phyloP scores from a whole-genome alignment of 139 green algal genomes.

The Closterium sp. region DNA sequence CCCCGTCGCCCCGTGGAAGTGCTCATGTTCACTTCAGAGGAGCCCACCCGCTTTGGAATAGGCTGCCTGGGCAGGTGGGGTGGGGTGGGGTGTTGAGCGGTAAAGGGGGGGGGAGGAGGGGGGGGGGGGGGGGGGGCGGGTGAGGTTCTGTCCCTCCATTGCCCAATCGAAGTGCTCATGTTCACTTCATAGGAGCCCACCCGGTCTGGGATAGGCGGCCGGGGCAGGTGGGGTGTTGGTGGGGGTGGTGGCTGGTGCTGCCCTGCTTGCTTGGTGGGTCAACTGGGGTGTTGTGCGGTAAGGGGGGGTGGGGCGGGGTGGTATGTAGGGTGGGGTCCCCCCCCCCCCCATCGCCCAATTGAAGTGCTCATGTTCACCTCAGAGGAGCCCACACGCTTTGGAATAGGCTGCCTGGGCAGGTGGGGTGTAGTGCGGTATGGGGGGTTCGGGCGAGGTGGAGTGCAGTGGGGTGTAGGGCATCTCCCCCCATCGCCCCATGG shows the following conservation, averaged over 20 bases:
- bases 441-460: too few relatives aligned
- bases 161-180: constrained; percentile 85
- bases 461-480: too few relatives aligned
- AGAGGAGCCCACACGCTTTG: constrained; percentile 94
- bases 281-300: too few relatives aligned
- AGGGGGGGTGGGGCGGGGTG: constrained; percentile 59
- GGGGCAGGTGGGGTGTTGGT: neutral
- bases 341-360: too few relatives aligned
- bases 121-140: too few relatives aligned
- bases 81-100: too few relatives aligned
- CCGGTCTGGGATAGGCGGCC: constrained; percentile 66
- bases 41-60: constrained; percentile 91
- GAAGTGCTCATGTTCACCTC: constrained; percentile 94
- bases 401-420: constrained; percentile 81
- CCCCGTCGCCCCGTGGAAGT: constrained; percentile 76
- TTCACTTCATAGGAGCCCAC: constrained; percentile 96
- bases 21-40: constrained; percentile 96
- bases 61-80: constrained; percentile 77
- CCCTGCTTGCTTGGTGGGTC: too few relatives aligned
- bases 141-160: constrained; percentile 43
- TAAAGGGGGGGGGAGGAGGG: neutral
- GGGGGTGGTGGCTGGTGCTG: neutral
- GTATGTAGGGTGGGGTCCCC: constrained; percentile 76
- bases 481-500: constrained; percentile 58
- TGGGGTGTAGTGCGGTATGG: too few relatives aligned